These are phyloP conservation scores for Periglandula ipomoeae DNA, from an alignment of 2,329 filamentous ascomycete genomes.

Conservation along the genomic window DNA sequence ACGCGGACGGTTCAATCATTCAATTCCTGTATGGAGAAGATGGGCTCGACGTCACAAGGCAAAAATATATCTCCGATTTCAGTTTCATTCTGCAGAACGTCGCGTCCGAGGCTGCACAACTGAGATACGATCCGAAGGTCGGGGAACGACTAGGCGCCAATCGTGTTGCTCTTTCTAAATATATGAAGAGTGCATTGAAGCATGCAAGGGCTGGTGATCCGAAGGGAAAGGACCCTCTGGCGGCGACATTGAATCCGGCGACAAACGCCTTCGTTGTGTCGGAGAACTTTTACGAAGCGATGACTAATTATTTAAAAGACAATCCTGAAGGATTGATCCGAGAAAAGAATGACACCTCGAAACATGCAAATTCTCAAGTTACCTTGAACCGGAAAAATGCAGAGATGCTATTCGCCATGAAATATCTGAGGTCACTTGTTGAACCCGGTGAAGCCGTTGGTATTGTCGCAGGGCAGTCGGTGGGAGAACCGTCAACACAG, in stretches of 20 bases:
- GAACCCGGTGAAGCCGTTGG: constrained; percentile 95
- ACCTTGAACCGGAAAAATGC: constrained; percentile 67
- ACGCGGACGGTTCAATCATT: constrained; percentile 85
- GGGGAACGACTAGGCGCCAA: constrained; percentile 38
- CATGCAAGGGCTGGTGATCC: constrained; percentile 48
- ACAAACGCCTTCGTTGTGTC: constrained; percentile 79
- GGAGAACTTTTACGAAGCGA: constrained; percentile 68
- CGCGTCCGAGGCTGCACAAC: constrained; percentile 65
- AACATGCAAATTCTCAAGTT: too few species aligned
- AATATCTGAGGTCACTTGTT: constrained; percentile 85
- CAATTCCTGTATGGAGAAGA: constrained; percentile 98
- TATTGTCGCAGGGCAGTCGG: constrained; percentile 91
- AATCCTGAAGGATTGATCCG: constrained; percentile 57
- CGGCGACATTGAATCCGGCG: constrained; percentile 64
- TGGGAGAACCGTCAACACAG: constrained; percentile 95
- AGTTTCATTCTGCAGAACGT: constrained; percentile 84
- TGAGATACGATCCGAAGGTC: constrained; percentile 53
- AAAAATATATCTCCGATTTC: constrained; percentile 85
- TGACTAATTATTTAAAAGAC: constrained; percentile 67
- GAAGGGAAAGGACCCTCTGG: constrained; percentile 65
- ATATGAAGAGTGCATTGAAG: constrained; percentile 76
- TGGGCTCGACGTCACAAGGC: constrained; percentile 86
- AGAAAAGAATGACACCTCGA: constrained; percentile 23
- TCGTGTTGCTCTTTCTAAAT: constrained; percentile 56
- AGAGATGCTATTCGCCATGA: constrained; percentile 76